phyloP scores from a whole-genome alignment of 2,329 filamentous ascomycete species.

The Pezicula carpinea region DNA sequence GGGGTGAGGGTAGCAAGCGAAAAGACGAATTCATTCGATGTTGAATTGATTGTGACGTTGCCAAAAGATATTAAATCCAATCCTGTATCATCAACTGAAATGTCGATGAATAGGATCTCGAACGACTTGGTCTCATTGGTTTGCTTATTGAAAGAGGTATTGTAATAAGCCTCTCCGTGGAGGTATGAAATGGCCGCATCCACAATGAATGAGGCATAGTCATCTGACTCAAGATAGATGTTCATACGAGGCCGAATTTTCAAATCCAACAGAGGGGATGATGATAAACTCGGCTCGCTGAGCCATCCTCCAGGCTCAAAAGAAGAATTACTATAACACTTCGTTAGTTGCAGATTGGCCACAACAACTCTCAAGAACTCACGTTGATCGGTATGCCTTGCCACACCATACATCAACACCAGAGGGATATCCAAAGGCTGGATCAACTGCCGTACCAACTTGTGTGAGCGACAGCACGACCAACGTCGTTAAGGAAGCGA shows the following conservation, averaged over 20 bases:
- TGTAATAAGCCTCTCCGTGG: constrained; percentile 28
- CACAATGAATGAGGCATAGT: constrained; percentile 34
- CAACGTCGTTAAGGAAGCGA: background rate
- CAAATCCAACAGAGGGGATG: constrained; percentile 34
- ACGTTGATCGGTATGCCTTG: constrained; percentile 1
- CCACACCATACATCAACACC: constrained; percentile 1
- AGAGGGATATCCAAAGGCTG: background rate
- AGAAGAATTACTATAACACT: constrained; percentile 34
- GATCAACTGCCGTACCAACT: background rate
- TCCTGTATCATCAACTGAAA: constrained; percentile 23
- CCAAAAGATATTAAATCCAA: constrained; percentile 18
- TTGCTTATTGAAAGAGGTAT: constrained; percentile 16
- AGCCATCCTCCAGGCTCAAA: constrained; percentile 45
- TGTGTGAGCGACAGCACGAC: background rate
- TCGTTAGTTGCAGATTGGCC: background rate
- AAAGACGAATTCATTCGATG: constrained; percentile 30
- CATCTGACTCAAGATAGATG: constrained; percentile 38
- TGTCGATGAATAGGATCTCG: constrained; percentile 16
- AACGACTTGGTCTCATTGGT: constrained; percentile 14
- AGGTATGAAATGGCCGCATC: constrained; percentile 34
- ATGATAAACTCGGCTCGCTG: constrained; percentile 30
- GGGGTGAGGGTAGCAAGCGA: constrained; percentile 24
- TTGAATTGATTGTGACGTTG: constrained; percentile 31
- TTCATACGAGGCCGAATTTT: constrained; percentile 38
- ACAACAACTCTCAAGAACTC: constrained; percentile 9